These are phyloP conservation scores for Nicotiana otophora DNA, from an alignment of 257 asterid species.

Conservation along the genomic window DNA sequence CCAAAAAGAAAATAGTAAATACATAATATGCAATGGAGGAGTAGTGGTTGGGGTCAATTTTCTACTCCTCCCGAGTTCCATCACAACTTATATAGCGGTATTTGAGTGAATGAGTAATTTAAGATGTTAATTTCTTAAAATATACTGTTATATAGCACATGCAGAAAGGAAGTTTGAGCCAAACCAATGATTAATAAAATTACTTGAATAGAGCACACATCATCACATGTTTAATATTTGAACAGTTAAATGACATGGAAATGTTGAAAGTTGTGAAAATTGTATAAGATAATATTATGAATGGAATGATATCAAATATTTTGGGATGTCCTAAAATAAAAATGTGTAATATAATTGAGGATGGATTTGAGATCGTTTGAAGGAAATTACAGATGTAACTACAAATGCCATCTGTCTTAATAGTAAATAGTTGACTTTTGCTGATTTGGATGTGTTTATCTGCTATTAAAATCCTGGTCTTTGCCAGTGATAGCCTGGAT, in stretches of 20 bases:
- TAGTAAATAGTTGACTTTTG: not conserved
- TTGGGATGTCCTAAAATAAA: not conserved
- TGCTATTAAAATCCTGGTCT: not conserved
- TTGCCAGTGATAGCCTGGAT: not conserved
- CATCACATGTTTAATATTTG: not conserved
- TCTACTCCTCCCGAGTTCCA: not conserved
- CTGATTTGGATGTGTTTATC: not conserved
- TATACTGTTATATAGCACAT: not conserved
- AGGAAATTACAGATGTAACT: not conserved
- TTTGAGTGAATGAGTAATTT: not conserved
- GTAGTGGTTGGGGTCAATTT: not conserved
- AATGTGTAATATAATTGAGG: not conserved
- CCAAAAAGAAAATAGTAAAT: no score
- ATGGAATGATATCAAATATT: not conserved
- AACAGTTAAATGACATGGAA: not conserved
- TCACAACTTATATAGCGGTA: not conserved
- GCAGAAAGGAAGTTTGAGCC: not conserved
- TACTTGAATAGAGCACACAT: not conserved
- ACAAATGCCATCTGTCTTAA: not conserved
- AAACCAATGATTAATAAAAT: not conserved
- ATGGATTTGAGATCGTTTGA: not conserved
- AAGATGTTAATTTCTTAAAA: not conserved
- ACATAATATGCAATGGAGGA: not conserved
- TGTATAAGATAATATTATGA: not conserved
- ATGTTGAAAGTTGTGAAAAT: not conserved